Evolutionary conservation across 106 monocot species (phyloP).

Genomic region (Hemerocallis citrina): DNA sequence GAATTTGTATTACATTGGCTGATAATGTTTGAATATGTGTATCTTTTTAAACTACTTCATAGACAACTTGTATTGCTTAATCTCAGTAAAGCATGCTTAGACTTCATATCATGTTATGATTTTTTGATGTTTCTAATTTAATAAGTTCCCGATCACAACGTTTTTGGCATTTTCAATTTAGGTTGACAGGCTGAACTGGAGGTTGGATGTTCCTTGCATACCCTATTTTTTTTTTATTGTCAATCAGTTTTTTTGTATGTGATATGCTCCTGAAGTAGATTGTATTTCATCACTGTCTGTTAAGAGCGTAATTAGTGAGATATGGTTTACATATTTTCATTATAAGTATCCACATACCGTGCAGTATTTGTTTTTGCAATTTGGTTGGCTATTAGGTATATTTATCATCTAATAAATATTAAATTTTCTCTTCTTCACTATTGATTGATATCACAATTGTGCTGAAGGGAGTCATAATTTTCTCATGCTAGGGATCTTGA

Average conservation of each 20-base stretch:
- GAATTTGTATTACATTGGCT: neutral
- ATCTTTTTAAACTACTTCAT: constrained; percentile 5
- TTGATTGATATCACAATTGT: neutral
- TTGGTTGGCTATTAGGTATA: neutral
- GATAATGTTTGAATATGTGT: neutral
- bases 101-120: neutral
- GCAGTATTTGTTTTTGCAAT: neutral
- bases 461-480: constrained; percentile 1
- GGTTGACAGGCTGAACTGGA: neutral
- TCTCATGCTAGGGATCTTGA: constrained; percentile 1
- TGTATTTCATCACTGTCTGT: no score
- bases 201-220: neutral
- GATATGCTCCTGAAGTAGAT: neutral
- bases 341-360: neutral
- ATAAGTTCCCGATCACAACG: neutral
- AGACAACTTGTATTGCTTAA: constrained; percentile 7
- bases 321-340: neutral
- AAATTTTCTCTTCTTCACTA: neutral
- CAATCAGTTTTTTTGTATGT: neutral
- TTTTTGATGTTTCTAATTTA: neutral
- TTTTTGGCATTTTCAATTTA: neutral
- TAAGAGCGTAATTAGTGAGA: neutral
- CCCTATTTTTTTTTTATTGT: neutral
- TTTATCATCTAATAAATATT: neutral
- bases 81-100: neutral